A percentile compares a stretch with the other conserved stretches of the same genome.
These are phyloP conservation scores for Manihot esculenta DNA, from an alignment of 441 rosid species.

Conservation along the genomic window DNA sequence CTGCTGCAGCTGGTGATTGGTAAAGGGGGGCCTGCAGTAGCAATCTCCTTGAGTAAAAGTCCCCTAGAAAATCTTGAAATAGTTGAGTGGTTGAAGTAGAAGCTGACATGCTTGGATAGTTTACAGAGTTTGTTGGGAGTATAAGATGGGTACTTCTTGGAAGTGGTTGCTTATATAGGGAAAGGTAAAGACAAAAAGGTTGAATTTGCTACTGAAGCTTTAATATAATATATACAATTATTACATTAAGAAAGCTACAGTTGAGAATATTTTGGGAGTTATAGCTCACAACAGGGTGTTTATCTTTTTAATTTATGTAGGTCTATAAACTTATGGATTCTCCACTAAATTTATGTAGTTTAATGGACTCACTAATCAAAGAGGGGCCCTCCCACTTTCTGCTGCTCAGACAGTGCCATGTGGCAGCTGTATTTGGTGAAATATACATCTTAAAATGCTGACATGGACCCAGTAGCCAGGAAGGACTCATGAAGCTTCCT, in stretches of 20 bases:
- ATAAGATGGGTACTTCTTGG: constrained; percentile 27
- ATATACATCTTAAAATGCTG: constrained; percentile 31
- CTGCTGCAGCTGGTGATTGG: constrained; percentile 35
- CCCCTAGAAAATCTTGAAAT: constrained; percentile 41
- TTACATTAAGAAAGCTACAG: constrained; percentile 23
- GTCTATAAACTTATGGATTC: constrained; percentile 26
- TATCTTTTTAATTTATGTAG: constrained; percentile 19
- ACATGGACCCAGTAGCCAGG: constrained; percentile 44
- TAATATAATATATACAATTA: constrained; percentile 19
- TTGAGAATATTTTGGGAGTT: constrained; percentile 41
- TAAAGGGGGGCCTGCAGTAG: constrained; percentile 36
- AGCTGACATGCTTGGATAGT: constrained; percentile 41
- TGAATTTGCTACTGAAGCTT: constrained; percentile 24
- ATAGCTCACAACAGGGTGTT: constrained; percentile 21
- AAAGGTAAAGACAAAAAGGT: constrained; percentile 21
- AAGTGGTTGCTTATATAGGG: constrained; percentile 40
- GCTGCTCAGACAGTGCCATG: constrained; percentile 32
- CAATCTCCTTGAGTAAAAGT: constrained; percentile 63
- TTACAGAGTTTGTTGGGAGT: constrained; percentile 21
- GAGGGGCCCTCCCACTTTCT: constrained; percentile 46
- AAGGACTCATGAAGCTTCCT: constrained; percentile 41
- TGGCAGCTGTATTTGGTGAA: constrained; percentile 35
- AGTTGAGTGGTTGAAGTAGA: constrained; percentile 35
- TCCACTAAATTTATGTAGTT: constrained; percentile 34
- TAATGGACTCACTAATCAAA: constrained; percentile 41